These are phyloP conservation scores for Talaromyces sp. DNA, from an alignment of 2,329 filamentous ascomycete genomes.

Conservation along the genomic window DNA sequence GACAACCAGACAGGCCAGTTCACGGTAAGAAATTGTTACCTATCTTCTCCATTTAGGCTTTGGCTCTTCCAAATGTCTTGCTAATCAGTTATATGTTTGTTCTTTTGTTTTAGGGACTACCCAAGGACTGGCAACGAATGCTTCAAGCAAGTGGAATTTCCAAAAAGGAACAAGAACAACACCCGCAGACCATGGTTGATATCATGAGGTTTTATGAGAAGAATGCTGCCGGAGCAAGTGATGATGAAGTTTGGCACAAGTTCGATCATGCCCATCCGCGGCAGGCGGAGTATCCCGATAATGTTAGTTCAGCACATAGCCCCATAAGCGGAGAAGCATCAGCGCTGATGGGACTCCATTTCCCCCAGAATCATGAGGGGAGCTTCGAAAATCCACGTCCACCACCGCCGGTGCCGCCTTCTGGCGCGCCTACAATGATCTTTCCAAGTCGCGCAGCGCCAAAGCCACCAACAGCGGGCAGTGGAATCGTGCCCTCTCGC, in stretches of 20 bases:
- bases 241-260: conserved; percentile 82
- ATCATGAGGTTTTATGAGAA: conserved; percentile 98
- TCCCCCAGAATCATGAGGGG: conserved; percentile 82
- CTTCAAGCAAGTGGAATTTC: conserved; percentile 94
- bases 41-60: not conserved
- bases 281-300: conserved; percentile 39
- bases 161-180: conserved; percentile 90
- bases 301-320: conserved; percentile 42
- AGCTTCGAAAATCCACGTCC: conserved; percentile 97
- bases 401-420: conserved; percentile 76
- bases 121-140: conserved; percentile 95
- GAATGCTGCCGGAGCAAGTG: conserved; percentile 72
- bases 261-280: conserved; percentile 78
- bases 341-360: conserved; percentile 71
- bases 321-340: conserved; percentile 42
- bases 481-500: conserved; percentile 35
- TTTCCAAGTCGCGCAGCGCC: conserved; percentile 82
- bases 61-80: not conserved
- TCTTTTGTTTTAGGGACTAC: conserved; percentile 63
- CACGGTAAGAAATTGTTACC: conserved; percentile 58
- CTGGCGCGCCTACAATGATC: conserved; percentile 45
- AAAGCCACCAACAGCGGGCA: conserved; percentile 62
- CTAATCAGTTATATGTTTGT: conserved; percentile 1
- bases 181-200: conserved; percentile 91
- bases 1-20: conserved; percentile 96